Evolutionary conservation across 305 asterid species (phyloP), one percentile per base, ranked within the genome.

Genomic region (Fraxinus sp.): DNA sequence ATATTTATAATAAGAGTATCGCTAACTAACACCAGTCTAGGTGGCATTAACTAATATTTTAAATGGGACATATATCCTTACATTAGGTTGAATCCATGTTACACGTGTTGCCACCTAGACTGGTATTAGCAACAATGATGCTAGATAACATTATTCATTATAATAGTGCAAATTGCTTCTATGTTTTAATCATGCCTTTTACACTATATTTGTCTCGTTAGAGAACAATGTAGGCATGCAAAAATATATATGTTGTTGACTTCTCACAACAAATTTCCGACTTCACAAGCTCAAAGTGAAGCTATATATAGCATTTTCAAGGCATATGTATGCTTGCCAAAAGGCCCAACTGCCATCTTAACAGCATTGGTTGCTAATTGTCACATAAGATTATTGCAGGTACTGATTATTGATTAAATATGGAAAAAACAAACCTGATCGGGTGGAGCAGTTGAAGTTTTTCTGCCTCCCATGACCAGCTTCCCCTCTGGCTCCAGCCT

Each of bases 391-490:
- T 35, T 30, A n/a, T 8, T 32, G 62, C n/a, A 26, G 37, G 36
- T 20, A 77, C 7, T 75, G 43, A 20, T 3, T 77, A 24, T 11
- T 30, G 43, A 16, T 16, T 77, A 7, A 16, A 28, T 13, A 7
- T 52, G 24, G 20, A 81, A 20, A 35, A 32, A 24, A 26, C 92
- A 87, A 85, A 96, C 98, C 99, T 91, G 93, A 85, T 91, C 93
- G 20, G 87, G 36, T 35, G 91, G 82, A 84, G 88, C 71, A 24
- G 88, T 79, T 76, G 93, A 83, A 84, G 91, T 88, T 89, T 94
- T 96, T 85, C 98, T 92, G 87, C 97, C 92, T 41, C 98, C 98
- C 96, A 96, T 93, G 85, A 96, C 93, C 90, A 96, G 87, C 89
- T 87, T 93, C 86, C 98, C 98, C 89, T 93, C 97, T 39, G 98